A percentile compares a stretch with the other conserved stretches of the same genome.
Conservation (phyloP, 106 monocot species). For the Apostasia ramifera region DNA sequence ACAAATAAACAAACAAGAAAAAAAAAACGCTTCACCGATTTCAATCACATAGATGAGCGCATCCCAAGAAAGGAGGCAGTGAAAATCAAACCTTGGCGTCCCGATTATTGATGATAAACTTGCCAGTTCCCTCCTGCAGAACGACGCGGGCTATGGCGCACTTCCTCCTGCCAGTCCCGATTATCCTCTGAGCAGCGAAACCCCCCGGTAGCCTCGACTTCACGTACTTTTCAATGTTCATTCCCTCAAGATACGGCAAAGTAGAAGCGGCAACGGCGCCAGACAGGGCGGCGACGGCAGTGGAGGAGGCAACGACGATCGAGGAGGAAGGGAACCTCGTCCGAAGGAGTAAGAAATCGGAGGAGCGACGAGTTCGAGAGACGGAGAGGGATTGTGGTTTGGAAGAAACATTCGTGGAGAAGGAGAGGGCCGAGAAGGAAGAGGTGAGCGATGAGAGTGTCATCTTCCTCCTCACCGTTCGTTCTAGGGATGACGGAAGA, state of each 20-base stretch:
- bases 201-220: slow-evolving; percentile 89
- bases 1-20: no score
- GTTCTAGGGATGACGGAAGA: no score
- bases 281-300: slow-evolving; percentile 13
- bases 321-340: slow-evolving; percentile 5
- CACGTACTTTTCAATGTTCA: slow-evolving; percentile 76
- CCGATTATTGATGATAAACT: slow-evolving; percentile 82
- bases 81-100: slow-evolving; percentile 64
- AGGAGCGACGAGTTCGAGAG: not conserved
- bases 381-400: slow-evolving; percentile 8
- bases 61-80: not conserved
- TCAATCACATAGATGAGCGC: not conserved
- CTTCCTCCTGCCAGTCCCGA: slow-evolving; percentile 87
- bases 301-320: slow-evolving; percentile 16
- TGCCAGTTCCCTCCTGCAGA: slow-evolving; percentile 84
- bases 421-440: slow-evolving; percentile 48
- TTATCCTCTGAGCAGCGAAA: slow-evolving; percentile 79
- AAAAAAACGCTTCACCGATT: no score
- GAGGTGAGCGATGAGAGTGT: slow-evolving; percentile 17
- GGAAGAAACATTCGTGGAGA: slow-evolving; percentile 41
- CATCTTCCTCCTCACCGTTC: no score
- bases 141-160: slow-evolving; percentile 91
- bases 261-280: slow-evolving; percentile 7
- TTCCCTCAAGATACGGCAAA: slow-evolving; percentile 23
- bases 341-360: not conserved